Percentiles rank a stretch among this genome's conserved stretches.
phyloP scores from a whole-genome alignment of 2,329 filamentous ascomycete species.

The Phialocephala subalpina region DNA sequence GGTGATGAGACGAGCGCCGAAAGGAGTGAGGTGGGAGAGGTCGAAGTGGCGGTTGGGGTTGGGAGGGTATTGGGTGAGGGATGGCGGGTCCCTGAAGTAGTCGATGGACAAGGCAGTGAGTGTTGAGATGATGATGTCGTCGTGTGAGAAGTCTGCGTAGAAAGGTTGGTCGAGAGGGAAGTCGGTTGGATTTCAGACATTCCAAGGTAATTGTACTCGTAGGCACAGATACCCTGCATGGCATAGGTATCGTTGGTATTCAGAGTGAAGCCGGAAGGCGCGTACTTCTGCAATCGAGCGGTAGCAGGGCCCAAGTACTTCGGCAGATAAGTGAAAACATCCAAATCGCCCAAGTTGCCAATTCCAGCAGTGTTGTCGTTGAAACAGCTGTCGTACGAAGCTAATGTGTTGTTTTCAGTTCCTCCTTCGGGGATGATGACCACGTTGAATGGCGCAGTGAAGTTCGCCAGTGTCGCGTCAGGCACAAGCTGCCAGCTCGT shows the following conservation, averaged over 20 bases:
- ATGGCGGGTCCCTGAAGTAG: slow-evolving; percentile 58
- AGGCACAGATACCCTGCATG: slow-evolving; percentile 61
- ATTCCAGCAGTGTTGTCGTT: slow-evolving; percentile 44
- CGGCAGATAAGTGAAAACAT: slow-evolving; percentile 53
- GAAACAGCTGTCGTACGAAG: slow-evolving; percentile 58
- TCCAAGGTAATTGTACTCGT: slow-evolving; percentile 59
- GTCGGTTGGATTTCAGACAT: no score
- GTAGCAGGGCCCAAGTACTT: slow-evolving; percentile 55
- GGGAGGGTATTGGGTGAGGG: slow-evolving; percentile 51
- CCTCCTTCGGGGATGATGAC: slow-evolving; percentile 59
- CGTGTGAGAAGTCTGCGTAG: slow-evolving; percentile 90
- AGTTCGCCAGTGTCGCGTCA: slow-evolving; percentile 49
- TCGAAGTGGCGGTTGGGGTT: slow-evolving; percentile 55
- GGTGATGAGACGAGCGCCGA: slow-evolving; percentile 61
- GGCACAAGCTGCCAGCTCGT: slow-evolving; percentile 50
- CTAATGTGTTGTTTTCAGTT: slow-evolving; percentile 60
- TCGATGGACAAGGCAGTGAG: slow-evolving; percentile 61
- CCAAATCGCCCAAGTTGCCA: slow-evolving; percentile 48
- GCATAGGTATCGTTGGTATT: slow-evolving; percentile 58
- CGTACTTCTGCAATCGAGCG: slow-evolving; percentile 54
- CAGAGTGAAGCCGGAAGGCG: slow-evolving; percentile 56
- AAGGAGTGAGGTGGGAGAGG: slow-evolving; percentile 60
- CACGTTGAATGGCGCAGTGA: slow-evolving; percentile 53
- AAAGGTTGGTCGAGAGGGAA: slow-evolving; percentile 69
- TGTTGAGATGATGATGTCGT: slow-evolving; percentile 82